Evolutionary conservation across 1,284 basidiomycete genomes (phyloP), one percentile per base, ranked within the genome.

Genomic region (Cryptococcus jaspeensis): DNA sequence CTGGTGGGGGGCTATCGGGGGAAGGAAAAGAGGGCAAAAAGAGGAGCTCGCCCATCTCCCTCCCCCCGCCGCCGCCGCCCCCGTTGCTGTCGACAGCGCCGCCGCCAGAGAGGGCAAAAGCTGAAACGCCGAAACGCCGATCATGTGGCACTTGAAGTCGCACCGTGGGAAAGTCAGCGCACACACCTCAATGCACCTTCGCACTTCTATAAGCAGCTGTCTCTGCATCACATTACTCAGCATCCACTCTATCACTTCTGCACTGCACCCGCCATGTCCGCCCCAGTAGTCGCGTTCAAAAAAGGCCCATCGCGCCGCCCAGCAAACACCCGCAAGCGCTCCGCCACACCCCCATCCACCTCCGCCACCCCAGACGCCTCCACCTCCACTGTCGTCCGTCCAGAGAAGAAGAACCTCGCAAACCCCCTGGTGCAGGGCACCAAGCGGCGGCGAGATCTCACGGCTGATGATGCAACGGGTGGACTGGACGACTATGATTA

Each of bases 351-450:
- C 13, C 63, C 80, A 13, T 74, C 80, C 1, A 61, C 22, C 70
- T 77, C 81, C n/a, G 81, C 83, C 65, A 85, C 87, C 20, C 74
- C 61, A 4, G 37, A 59, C 6, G 39, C 59, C 15, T 52, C 62
- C n/a, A 50, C 62, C 1, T 53, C 59, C 4, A 47, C 72, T 0
- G 89, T 93, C 43, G 81, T 92, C 36, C 81, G 88, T 6, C 91
- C 91, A 7, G 82, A 83, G 11, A 85, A 85, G 62, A 91, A 87
- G 73, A 71, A 81, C 1, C 74, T 82, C 15, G 78, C 80, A 15
- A 91, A 87, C 70, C 82, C 92, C 0, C 83, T 93, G 39, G 87
- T 86, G 54, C 88, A 91, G 45, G 92, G 92, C 0, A 88, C 90
- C 0, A 93, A 93, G 73, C 86, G 92, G 28, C 69, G 76, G 37